Conservation (phyloP, 352 stramenopile species). For the Phytophthora fragariae region DNA sequence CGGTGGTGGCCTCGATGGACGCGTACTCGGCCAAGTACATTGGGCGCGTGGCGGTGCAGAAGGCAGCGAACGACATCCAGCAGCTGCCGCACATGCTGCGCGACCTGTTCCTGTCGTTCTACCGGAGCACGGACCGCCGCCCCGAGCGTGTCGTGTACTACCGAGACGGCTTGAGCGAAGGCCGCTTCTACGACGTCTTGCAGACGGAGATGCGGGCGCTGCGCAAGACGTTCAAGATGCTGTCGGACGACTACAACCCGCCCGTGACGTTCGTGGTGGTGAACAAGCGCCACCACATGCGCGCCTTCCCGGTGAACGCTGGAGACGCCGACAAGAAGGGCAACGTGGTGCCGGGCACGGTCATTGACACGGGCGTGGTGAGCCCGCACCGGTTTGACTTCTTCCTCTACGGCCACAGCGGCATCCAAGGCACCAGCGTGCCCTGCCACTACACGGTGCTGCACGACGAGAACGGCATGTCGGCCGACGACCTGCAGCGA, state of each 20-base stretch:
- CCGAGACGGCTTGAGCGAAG: constrained; percentile 86
- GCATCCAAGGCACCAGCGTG: constrained; percentile 79
- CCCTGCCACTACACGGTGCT: constrained; percentile 87
- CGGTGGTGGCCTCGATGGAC: constrained; percentile 83
- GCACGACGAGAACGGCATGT: constrained; percentile 71
- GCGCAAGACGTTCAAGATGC: constrained; percentile 56
- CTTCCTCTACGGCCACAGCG: constrained; percentile 84
- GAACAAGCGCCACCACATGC: constrained; percentile 89
- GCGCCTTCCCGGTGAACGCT: constrained; percentile 56
- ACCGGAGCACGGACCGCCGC: constrained; percentile 65
- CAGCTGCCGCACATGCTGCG: constrained; percentile 65
- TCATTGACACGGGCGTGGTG: constrained; percentile 81
- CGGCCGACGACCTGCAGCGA: constrained; percentile 65
- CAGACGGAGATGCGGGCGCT: constrained; percentile 82
- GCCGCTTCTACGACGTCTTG: constrained; percentile 78
- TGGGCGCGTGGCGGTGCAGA: constrained; percentile 60
- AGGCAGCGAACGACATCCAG: constrained; percentile 54
- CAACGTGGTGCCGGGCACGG: constrained; percentile 72
- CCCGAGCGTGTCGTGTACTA: constrained; percentile 86
- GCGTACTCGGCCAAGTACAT: constrained; percentile 60
- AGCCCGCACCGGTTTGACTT: constrained; percentile 86
- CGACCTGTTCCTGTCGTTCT: constrained; percentile 81
- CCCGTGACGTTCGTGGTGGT: constrained; percentile 88
- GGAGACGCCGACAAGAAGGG: constrained; percentile 60
- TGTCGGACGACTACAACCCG: constrained; percentile 72